Conservation (phyloP, 2,329 filamentous ascomycete genomes). For the Massarina eburnea region DNA sequence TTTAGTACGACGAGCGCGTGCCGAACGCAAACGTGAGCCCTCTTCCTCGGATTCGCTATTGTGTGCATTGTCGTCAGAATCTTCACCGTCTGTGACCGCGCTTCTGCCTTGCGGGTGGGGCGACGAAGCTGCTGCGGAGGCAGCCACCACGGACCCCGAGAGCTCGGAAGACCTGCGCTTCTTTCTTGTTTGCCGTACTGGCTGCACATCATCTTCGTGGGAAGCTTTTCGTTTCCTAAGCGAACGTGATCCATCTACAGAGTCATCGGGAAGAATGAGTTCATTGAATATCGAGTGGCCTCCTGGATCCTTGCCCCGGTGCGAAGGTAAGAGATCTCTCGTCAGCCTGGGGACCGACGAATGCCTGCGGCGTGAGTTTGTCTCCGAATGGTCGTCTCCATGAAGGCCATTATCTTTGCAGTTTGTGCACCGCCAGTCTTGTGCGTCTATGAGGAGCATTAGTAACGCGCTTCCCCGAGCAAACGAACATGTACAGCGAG, state of each 20-base stretch:
- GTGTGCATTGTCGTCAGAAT: slow-evolving; percentile 29
- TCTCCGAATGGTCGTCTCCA: slow-evolving; percentile 44
- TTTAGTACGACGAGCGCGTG: slow-evolving; percentile 35
- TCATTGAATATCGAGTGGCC: slow-evolving; percentile 74
- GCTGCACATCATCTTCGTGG: slow-evolving; percentile 63
- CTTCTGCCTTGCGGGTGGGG: slow-evolving; percentile 30
- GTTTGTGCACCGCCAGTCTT: slow-evolving; percentile 63
- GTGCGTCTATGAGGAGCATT: slow-evolving; percentile 50
- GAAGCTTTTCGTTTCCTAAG: slow-evolving; percentile 84
- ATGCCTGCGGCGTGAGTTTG: slow-evolving; percentile 52
- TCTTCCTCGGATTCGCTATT: slow-evolving; percentile 32
- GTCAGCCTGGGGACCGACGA: slow-evolving; percentile 67
- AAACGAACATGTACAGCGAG: slow-evolving; percentile 8
- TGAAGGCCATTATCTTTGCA: slow-evolving; percentile 54
- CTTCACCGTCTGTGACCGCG: slow-evolving; percentile 31
- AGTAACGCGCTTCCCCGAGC: slow-evolving; percentile 13
- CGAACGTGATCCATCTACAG: slow-evolving; percentile 74
- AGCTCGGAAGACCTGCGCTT: slow-evolving; percentile 43
- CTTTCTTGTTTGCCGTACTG: slow-evolving; percentile 44
- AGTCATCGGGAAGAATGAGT: slow-evolving; percentile 70
- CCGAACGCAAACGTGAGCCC: slow-evolving; percentile 29
- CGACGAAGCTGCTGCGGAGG: slow-evolving; percentile 31
- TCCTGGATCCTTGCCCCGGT: slow-evolving; percentile 64
- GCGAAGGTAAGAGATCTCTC: slow-evolving; percentile 70
- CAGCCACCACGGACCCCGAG: slow-evolving; percentile 34